Conservation (phyloP, 495 filamentous ascomycete species). For the Aspergillus kassunensis region DNA sequence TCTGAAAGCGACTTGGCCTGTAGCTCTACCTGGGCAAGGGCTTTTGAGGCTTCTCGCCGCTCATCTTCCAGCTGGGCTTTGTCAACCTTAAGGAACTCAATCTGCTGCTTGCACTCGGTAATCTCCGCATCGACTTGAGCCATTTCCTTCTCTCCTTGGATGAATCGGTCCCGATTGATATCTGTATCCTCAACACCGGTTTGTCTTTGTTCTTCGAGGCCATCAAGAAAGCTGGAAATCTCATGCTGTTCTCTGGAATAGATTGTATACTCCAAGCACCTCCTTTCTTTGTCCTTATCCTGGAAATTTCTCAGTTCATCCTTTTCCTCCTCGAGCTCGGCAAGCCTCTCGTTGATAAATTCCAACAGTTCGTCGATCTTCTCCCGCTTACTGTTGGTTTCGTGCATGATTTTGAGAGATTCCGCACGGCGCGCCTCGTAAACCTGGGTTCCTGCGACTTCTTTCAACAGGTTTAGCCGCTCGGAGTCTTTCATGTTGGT, state of each 20-base stretch:
- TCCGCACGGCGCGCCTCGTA: constrained; percentile 90
- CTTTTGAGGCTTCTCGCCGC: constrained; percentile 69
- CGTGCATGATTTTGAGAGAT: constrained; percentile 93
- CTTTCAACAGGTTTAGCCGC: constrained; percentile 83
- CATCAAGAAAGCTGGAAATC: constrained; percentile 70
- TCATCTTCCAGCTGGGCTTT: constrained; percentile 87
- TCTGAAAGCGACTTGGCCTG: constrained; percentile 76
- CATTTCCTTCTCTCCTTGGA: constrained; percentile 77
- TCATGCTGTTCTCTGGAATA: constrained; percentile 83
- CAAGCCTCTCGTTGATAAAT: constrained; percentile 84
- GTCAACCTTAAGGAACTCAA: constrained; percentile 85
- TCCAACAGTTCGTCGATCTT: constrained; percentile 92
- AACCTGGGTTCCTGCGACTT: constrained; percentile 94
- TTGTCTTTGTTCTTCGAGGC: constrained; percentile 75
- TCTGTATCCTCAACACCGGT: constrained; percentile 79
- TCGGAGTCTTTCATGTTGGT: constrained; percentile 98
- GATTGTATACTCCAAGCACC: constrained; percentile 92
- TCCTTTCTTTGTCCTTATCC: constrained; percentile 88
- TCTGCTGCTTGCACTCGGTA: constrained; percentile 70
- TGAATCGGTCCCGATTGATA: constrained; percentile 71
- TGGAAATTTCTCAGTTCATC: constrained; percentile 90
- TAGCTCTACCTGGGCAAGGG: constrained; percentile 78
- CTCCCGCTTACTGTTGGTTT: constrained; percentile 86
- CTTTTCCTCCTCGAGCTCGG: constrained; percentile 93
- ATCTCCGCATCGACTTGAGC: constrained; percentile 72